Conservation (phyloP, 2,329 filamentous ascomycete genomes). For the Whalleya microplaca region DNA sequence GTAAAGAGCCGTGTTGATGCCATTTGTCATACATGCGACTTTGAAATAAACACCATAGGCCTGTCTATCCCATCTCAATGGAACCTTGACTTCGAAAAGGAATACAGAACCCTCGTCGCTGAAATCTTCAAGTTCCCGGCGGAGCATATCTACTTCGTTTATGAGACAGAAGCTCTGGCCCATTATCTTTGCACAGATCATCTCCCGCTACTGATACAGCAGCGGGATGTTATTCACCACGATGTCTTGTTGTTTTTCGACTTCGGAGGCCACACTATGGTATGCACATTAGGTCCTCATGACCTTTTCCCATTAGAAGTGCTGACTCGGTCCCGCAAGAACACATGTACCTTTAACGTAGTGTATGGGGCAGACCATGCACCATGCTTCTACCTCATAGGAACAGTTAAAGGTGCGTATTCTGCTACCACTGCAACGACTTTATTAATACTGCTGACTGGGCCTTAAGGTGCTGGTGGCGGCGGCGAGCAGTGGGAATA, state of each 20-base stretch:
- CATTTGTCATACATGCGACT: neutral
- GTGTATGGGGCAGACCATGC: conserved; percentile 2
- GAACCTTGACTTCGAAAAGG: conserved; percentile 16
- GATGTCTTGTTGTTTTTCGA: conserved; percentile 16
- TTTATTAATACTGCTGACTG: neutral
- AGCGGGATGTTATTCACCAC: neutral
- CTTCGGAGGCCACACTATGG: conserved; percentile 20
- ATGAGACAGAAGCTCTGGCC: conserved; percentile 16
- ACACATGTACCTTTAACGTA: conserved; percentile 16
- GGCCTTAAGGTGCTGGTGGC: conserved; percentile 6
- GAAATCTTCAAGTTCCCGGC: neutral
- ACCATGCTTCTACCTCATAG: conserved; percentile 14
- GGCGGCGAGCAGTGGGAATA: conserved; percentile 20
- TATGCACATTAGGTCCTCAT: neutral
- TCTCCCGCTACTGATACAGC: neutral
- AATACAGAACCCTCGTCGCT: conserved; percentile 12
- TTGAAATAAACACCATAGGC: conserved; percentile 10
- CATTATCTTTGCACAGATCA: conserved; percentile 13
- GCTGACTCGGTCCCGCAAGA: neutral
- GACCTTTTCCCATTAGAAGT: neutral
- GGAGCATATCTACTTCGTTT: conserved; percentile 6
- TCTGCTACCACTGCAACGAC: no score
- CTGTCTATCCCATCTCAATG: conserved; percentile 21
- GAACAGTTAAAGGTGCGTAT: conserved; percentile 6
- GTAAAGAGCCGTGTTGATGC: conserved; percentile 5